phyloP scores from a whole-genome alignment of 352 stramenopile species.

The Globisporangium solare region DNA sequence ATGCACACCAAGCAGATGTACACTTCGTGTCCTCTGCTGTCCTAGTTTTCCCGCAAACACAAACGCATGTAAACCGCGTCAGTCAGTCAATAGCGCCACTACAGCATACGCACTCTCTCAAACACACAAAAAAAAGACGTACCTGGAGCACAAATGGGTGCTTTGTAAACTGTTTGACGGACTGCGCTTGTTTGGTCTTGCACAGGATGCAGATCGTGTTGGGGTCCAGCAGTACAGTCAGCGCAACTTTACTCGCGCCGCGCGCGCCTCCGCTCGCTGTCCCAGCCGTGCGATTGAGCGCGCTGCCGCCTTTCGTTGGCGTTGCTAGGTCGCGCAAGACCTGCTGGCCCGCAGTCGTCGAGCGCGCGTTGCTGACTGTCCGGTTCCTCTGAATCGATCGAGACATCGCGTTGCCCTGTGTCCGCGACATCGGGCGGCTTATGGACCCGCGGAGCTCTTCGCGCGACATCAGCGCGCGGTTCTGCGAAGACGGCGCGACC shows the following conservation, averaged over 20 bases:
- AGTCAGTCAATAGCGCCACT: too few relatives aligned
- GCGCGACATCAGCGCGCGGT: not conserved
- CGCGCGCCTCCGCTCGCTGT: not conserved
- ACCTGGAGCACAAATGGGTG: conserved; percentile 78
- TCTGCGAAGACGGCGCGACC: not conserved
- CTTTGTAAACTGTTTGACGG: conserved; percentile 29
- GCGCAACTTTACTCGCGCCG: not conserved
- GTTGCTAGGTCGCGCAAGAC: not conserved
- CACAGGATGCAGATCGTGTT: conserved; percentile 42
- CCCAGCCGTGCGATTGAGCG: too few relatives aligned
- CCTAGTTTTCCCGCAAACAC: conserved; percentile 19
- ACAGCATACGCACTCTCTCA: too few relatives aligned
- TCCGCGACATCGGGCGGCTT: conserved; percentile 5
- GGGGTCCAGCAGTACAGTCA: not conserved
- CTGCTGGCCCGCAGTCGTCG: conserved; percentile 2
- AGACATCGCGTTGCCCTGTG: conserved; percentile 6
- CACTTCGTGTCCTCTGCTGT: conserved; percentile 41
- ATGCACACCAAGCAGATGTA: conserved; percentile 67
- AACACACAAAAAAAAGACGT: conserved; percentile 2
- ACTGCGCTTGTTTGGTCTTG: conserved; percentile 22
- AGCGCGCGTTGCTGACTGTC: conserved; percentile 2
- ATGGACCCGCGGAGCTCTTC: not conserved
- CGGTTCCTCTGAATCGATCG: conserved; percentile 4
- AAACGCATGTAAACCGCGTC: too few relatives aligned
- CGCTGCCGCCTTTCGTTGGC: not conserved